phyloP scores from a whole-genome alignment of 1,284 basidiomycete species.

The Leccinum pallidistipes region DNA sequence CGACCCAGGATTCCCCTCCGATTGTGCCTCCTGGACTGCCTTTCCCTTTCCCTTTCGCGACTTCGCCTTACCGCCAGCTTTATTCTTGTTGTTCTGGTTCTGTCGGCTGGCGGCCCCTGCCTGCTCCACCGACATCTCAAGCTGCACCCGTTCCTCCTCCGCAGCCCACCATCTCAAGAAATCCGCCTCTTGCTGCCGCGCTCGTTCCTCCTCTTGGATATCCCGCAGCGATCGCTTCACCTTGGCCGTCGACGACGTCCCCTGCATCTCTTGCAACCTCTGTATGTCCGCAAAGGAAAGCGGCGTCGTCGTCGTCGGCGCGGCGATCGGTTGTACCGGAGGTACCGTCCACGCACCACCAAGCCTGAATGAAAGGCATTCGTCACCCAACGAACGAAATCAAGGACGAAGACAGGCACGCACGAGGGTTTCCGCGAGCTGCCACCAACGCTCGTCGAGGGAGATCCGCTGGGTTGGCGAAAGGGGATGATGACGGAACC shows the following conservation, averaged over 20 bases:
- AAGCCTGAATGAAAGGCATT: conserved; percentile 22
- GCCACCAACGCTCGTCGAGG: conserved; percentile 22
- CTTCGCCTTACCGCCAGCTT: conserved; percentile 2
- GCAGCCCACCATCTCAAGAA: conserved; percentile 86
- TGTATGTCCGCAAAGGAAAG: conserved; percentile 85
- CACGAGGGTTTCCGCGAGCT: conserved; percentile 48
- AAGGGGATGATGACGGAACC: conserved; percentile 64
- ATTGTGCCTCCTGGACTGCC: conserved; percentile 2
- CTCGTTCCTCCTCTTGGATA: conserved; percentile 81
- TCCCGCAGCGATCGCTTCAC: conserved; percentile 70
- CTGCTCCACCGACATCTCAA: conserved; percentile 11
- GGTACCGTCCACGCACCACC: conserved; percentile 56
- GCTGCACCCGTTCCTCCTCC: conserved; percentile 66
- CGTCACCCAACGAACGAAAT: background rate
- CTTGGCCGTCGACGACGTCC: conserved; percentile 38
- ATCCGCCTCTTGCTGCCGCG: conserved; percentile 74
- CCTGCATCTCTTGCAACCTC: conserved; percentile 65
- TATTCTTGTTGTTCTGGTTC: conserved; percentile 1
- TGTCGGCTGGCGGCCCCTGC: background rate
- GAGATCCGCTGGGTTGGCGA: conserved; percentile 39
- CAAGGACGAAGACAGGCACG: conserved; percentile 28
- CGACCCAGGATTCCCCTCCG: background rate
- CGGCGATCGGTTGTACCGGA: conserved; percentile 46
- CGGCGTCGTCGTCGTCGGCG: conserved; percentile 33
- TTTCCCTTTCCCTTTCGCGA: conserved; percentile 14